A percentile compares a stretch with the other conserved stretches of the same genome.
These are phyloP conservation scores for Diutina scorzettiae DNA, from an alignment of 1,139 yeast genomes.

Conservation along the genomic window DNA sequence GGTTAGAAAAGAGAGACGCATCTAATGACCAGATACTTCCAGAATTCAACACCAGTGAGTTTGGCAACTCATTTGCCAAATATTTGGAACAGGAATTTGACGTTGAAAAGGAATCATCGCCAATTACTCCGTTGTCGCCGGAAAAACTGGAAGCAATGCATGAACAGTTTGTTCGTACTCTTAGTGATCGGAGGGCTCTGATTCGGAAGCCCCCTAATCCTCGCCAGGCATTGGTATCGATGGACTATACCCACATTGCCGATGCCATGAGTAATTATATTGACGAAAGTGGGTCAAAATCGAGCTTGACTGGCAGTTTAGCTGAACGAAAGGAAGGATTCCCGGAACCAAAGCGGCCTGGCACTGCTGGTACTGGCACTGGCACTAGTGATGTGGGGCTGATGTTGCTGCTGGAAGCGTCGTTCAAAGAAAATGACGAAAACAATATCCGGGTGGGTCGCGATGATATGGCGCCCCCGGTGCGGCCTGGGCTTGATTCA, in stretches of 20 bases:
- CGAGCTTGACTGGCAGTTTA: background rate
- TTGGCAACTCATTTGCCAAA: background rate
- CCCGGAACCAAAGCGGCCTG: background rate
- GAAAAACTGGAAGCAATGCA: background rate
- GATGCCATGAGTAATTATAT: constrained; percentile 1
- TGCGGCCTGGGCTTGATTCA: background rate
- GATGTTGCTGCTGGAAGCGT: constrained; percentile 2
- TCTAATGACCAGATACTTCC: background rate
- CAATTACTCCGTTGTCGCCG: background rate
- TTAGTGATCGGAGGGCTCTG: background rate
- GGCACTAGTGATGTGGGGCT: background rate
- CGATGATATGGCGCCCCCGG: background rate
- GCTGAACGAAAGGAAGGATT: background rate
- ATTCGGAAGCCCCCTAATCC: constrained; percentile 1
- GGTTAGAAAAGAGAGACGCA: background rate
- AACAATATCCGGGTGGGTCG: background rate
- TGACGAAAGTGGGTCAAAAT: background rate
- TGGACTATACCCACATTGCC: constrained; percentile 4
- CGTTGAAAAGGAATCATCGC: background rate
- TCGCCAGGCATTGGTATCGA: background rate
- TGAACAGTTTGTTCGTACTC: constrained; percentile 2
- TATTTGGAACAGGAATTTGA: constrained; percentile 1
- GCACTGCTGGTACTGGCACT: too few relatives aligned
- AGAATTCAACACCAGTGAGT: background rate
- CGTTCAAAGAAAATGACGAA: background rate